Base-by-base conservation (phyloP, 1,284 basidiomycete species). In the Dichomitus squalens region DNA sequence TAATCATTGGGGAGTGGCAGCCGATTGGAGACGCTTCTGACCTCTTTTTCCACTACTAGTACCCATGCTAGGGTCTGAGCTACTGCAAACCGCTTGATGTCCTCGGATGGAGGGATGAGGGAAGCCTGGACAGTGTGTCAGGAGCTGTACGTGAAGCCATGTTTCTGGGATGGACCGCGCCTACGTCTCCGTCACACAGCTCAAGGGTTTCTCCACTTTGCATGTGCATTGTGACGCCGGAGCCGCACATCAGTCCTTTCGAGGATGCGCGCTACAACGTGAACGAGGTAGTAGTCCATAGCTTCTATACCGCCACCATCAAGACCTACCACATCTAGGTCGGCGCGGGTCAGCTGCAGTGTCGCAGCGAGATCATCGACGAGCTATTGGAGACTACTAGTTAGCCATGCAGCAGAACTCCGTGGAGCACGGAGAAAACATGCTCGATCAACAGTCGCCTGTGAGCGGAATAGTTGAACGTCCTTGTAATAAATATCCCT, bases 11-110 rank as follows among this genome's bases (percentile, higher is more conserved):
- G n/a, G 44, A 27, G 31, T 20, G 20, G 20, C 18, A 34, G 7
- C 9, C 2, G 18, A 2, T 31, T 33, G 44, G 33, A 31, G 14
- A 41, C 33, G 25, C 34, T 21, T 21, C 78, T 60, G 39, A 90
- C 95, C 75, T 98, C 95, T 75, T 98, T 98, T 72, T 98, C 95
- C 11, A 97, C 83, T 0, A 97, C 76, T 16, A 97, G 77, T 4
- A 96, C 82, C 90, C 92, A 97, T 0, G 78, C 64, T 5, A 93
- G 67, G 39, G 79, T 73, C 7, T 80, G 73, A 0, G 77, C 70
- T 0, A 89, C 67, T 20, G 81, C 75, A 58, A 95, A 81, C 0
- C 75, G 74, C 7, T 76, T 71, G 39, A 96, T 88, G 43, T 87
- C 83, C 68, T 93, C 90, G 21, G 81, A 80, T 0, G 82, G 79